Percentiles rank a stretch among this genome's conserved stretches.
These are phyloP conservation scores for Colletotrichum shisoi DNA, from an alignment of 2,329 filamentous ascomycete genomes.

Conservation along the genomic window DNA sequence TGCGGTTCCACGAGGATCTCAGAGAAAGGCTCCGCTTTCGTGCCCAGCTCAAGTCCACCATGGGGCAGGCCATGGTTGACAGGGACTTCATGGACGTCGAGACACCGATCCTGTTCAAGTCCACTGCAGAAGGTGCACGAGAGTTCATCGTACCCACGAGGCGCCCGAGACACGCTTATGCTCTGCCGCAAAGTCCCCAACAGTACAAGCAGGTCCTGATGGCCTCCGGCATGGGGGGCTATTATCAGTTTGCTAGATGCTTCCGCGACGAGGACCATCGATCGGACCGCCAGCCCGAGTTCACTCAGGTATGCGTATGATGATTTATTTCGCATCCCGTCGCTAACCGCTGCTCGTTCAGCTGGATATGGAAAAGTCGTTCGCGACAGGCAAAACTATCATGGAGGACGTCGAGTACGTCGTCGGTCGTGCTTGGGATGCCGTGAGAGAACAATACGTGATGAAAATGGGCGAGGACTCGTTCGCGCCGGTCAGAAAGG, in stretches of 20 bases:
- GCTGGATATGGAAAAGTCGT: conserved; percentile 94
- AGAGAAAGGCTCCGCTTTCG: conserved; percentile 75
- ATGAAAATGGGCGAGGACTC: conserved; percentile 45
- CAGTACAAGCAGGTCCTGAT: conserved; percentile 99
- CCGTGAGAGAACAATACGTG: conserved; percentile 55
- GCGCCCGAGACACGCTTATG: conserved; percentile 78
- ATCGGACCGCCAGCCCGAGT: conserved; percentile 93
- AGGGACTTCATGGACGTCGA: conserved; percentile 80
- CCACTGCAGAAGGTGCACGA: conserved; percentile 91
- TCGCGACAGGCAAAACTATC: conserved; percentile 75
- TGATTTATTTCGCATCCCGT: neutral
- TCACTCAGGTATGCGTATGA: conserved; percentile 74
- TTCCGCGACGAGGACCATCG: conserved; percentile 95
- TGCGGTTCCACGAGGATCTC: conserved; percentile 76
- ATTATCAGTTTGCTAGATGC: conserved; percentile 93
- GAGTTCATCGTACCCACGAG: conserved; percentile 94
- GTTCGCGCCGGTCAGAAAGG: conserved; percentile 43
- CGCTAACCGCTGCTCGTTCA: conserved; percentile 47
- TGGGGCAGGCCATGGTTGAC: conserved; percentile 62
- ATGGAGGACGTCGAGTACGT: conserved; percentile 65
- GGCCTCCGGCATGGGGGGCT: conserved; percentile 82
- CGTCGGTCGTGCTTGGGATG: conserved; percentile 63
- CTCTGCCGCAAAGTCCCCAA: conserved; percentile 93
- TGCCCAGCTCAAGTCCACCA: conserved; percentile 62
- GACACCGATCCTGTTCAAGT: conserved; percentile 95